A percentile compares a stretch with the other conserved stretches of the same genome.
Evolutionary conservation across 1,284 basidiomycete species (phyloP).

Genomic region (Papiliotrema flavescens): DNA sequence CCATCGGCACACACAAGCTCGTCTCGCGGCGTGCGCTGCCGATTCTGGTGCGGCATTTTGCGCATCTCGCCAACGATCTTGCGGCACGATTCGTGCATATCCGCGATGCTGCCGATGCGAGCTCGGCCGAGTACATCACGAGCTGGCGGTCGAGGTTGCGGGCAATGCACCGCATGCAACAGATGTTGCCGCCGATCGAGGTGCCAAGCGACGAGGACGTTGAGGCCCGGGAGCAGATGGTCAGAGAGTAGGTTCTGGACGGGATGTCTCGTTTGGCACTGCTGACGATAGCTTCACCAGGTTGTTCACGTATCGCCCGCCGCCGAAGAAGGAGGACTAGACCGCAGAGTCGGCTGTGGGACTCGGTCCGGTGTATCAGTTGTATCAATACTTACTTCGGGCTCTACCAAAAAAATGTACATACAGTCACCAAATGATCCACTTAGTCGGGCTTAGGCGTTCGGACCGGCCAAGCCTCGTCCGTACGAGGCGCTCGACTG

Average conservation of each 20-base stretch:
- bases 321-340: constrained; percentile 1
- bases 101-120: constrained; percentile 60
- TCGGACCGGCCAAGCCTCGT: too few species aligned
- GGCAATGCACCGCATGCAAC: constrained; percentile 65
- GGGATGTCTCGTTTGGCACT: background rate
- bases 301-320: constrained; percentile 3
- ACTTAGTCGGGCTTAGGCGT: too few species aligned
- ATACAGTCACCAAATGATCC: too few species aligned
- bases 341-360: background rate
- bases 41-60: constrained; percentile 76
- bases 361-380: background rate
- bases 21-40: constrained; percentile 82
- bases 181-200: constrained; percentile 31
- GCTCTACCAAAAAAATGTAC: too few species aligned
- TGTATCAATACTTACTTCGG: background rate
- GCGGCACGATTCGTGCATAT: constrained; percentile 73
- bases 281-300: constrained; percentile 6
- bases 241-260: constrained; percentile 33
- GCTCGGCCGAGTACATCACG: constrained; percentile 72
- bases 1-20: constrained; percentile 86
- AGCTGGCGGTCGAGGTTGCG: constrained; percentile 81
- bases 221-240: constrained; percentile 25
- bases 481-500: too few species aligned
- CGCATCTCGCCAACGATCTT: constrained; percentile 81
- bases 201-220: constrained; percentile 20